Percentiles rank a stretch among this genome's conserved stretches.
phyloP scores from a whole-genome alignment of 768 basidiomycete genomes.

The Termitomyces sp. region DNA sequence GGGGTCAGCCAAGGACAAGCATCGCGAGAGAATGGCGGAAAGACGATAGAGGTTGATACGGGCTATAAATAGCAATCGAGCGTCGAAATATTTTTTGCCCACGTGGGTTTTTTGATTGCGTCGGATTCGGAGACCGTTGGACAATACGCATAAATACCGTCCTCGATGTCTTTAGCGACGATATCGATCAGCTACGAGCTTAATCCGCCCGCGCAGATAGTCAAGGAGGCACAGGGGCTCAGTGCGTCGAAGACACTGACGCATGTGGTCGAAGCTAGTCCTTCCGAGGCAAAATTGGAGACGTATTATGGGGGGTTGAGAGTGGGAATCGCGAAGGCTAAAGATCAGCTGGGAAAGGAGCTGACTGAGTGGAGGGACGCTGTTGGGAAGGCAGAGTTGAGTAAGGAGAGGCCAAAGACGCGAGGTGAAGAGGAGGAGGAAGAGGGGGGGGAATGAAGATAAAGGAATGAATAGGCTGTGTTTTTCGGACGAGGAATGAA shows the following conservation, averaged over 20 bases:
- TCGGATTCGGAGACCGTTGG: constrained; percentile 3
- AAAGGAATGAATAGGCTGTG: too few relatives aligned
- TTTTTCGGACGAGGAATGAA: too few relatives aligned
- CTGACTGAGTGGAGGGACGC: constrained; percentile 74
- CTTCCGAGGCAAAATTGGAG: constrained; percentile 19
- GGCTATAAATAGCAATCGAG: constrained; percentile 6
- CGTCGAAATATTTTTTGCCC: constrained; percentile 8
- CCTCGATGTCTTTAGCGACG: constrained; percentile 16
- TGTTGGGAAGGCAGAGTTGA: constrained; percentile 60
- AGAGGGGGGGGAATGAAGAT: too few relatives aligned
- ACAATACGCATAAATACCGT: constrained; percentile 21
- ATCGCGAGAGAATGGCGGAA: constrained; percentile 24
- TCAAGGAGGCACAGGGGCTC: constrained; percentile 12
- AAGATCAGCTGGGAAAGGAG: constrained; percentile 55
- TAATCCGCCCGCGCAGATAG: constrained; percentile 32
- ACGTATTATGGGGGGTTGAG: constrained; percentile 51
- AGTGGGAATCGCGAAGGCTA: constrained; percentile 47
- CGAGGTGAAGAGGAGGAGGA: constrained; percentile 45
- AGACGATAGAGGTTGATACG: neutral
- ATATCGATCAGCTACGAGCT: constrained; percentile 42
- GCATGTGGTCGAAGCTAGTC: constrained; percentile 16
- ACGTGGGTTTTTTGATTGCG: constrained; percentile 11
- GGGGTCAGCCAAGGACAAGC: constrained; percentile 46
- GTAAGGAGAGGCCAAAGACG: constrained; percentile 51
- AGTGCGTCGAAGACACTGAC: constrained; percentile 15